These are phyloP conservation scores for Drechmeria coniospora DNA, from an alignment of 2,329 filamentous ascomycete species.

Conservation along the genomic window DNA sequence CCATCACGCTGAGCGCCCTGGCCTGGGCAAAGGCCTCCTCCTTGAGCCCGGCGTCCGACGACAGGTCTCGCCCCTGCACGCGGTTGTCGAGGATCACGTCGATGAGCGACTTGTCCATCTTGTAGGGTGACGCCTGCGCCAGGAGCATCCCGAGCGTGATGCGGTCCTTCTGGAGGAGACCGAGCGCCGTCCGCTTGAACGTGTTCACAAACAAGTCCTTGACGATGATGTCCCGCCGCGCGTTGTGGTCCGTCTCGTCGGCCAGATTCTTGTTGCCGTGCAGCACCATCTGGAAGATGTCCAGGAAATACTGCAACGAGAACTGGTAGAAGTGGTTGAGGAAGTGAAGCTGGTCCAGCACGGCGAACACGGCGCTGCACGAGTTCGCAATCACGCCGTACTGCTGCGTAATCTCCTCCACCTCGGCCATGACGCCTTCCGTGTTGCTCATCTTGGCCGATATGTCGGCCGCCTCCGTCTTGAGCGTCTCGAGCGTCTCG, in stretches of 20 bases:
- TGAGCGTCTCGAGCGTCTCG: slow-evolving; percentile 90
- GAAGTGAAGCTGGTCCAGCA: slow-evolving; percentile 92
- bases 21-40: slow-evolving; percentile 56
- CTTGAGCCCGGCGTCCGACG: slow-evolving; percentile 45
- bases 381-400: slow-evolving; percentile 88
- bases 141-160: slow-evolving; percentile 91
- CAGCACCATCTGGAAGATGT: slow-evolving; percentile 91
- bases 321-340: slow-evolving; percentile 99
- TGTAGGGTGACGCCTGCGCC: slow-evolving; percentile 87
- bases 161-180: slow-evolving; percentile 82
- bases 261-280: slow-evolving; percentile 61
- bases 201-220: slow-evolving; percentile 81
- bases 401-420: slow-evolving; percentile 86
- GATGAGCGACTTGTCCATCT: slow-evolving; percentile 82
- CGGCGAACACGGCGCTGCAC: slow-evolving; percentile 93
- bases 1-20: slow-evolving; percentile 56
- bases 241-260: slow-evolving; percentile 57
- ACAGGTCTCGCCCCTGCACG: slow-evolving; percentile 64
- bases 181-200: slow-evolving; percentile 85
- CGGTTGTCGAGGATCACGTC: slow-evolving; percentile 72
- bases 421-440: slow-evolving; percentile 94
- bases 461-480: slow-evolving; percentile 94
- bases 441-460: slow-evolving; percentile 93
- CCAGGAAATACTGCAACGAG: slow-evolving; percentile 92
- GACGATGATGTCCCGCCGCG: slow-evolving; percentile 77